Percentiles rank a stretch among this genome's conserved stretches.
phyloP scores from a whole-genome alignment of 169 alveolate genomes.

The Perkinsus chesapeaki region DNA sequence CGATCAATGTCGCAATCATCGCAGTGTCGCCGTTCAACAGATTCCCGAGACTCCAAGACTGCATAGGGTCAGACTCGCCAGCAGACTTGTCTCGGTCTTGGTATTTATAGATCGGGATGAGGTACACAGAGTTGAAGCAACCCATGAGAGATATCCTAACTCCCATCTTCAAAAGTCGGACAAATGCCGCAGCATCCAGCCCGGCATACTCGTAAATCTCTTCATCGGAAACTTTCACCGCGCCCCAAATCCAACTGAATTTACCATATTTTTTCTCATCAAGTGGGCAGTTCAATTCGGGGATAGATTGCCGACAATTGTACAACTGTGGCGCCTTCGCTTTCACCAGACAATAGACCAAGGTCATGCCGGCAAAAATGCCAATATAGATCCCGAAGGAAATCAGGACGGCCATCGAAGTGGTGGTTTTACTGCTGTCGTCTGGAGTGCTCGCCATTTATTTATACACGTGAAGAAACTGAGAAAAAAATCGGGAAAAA shows the following conservation, averaged over 20 bases:
- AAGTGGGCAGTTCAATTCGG: neutral
- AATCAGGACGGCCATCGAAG: neutral
- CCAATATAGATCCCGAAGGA: neutral
- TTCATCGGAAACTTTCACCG: neutral
- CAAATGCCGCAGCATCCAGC: neutral
- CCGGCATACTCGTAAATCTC: neutral
- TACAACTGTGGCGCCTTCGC: neutral
- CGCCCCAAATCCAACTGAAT: neutral
- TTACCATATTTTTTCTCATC: neutral
- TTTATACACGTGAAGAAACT: too few relatives aligned
- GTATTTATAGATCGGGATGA: neutral
- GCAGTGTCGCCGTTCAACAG: neutral
- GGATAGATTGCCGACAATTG: neutral
- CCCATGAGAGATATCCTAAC: neutral
- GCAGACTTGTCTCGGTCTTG: neutral
- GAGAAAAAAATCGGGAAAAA: too few relatives aligned
- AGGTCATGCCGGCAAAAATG: neutral
- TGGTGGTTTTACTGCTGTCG: neutral
- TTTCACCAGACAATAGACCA: neutral
- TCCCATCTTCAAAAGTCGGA: neutral
- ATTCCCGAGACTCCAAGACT: neutral
- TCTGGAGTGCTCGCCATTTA: neutral
- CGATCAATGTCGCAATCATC: neutral
- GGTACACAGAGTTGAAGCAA: neutral
- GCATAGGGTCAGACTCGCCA: neutral